Percentiles rank a stretch among this genome's conserved stretches.
Conservation (phyloP, 2,329 filamentous ascomycete species). For the Cercospora sp. region DNA sequence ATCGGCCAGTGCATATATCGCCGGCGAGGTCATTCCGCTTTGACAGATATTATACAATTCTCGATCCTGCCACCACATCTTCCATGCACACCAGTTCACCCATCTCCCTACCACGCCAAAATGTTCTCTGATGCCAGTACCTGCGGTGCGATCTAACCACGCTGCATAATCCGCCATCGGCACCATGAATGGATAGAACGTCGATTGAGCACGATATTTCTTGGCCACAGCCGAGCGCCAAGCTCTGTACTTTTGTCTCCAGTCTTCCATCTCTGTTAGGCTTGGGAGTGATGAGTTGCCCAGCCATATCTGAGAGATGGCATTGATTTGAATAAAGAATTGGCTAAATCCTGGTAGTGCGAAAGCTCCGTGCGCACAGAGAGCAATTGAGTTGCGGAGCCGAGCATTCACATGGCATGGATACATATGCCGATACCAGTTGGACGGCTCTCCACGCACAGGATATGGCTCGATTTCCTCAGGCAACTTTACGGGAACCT, state of each 20-base stretch:
- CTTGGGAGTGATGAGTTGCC: constrained; percentile 30
- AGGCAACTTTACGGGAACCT: constrained; percentile 18
- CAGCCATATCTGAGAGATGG: constrained; percentile 40
- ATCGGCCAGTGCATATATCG: constrained; percentile 41
- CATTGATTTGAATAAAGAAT: constrained; percentile 35
- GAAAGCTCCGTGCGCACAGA: constrained; percentile 33
- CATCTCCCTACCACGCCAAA: constrained; percentile 33
- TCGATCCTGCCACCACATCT: constrained; percentile 39
- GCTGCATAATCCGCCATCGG: constrained; percentile 29
- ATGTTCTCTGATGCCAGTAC: constrained; percentile 36
- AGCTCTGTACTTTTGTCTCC: constrained; percentile 21
- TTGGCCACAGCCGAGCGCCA: constrained; percentile 22
- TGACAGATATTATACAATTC: constrained; percentile 38
- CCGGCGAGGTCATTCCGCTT: constrained; percentile 39
- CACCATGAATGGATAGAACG: constrained; percentile 30
- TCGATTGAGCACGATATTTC: constrained; percentile 17
- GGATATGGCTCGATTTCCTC: constrained; percentile 21
- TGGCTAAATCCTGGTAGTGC: constrained; percentile 33
- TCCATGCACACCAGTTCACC: constrained; percentile 36
- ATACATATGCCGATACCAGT: constrained; percentile 39
- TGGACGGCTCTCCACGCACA: background rate
- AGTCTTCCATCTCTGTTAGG: constrained; percentile 35
- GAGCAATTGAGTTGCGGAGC: constrained; percentile 34
- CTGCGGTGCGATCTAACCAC: constrained; percentile 40
- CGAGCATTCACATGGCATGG: constrained; percentile 31